phyloP scores from a whole-genome alignment of 352 stramenopile genomes.

The Stramenopiles sp. region DNA sequence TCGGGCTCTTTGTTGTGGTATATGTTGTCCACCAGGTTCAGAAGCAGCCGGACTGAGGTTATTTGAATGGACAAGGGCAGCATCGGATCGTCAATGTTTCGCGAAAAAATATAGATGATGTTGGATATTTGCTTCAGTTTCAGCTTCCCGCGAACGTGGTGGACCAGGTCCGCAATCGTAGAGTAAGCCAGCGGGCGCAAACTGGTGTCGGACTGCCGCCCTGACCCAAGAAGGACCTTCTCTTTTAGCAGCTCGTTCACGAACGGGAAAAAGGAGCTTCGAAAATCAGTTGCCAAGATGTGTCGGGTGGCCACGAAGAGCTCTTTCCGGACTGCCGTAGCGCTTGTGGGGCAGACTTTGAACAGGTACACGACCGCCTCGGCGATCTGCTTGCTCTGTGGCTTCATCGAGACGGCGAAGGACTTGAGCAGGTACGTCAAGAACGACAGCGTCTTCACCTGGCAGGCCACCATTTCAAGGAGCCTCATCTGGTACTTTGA shows the following conservation, averaged over 20 bases:
- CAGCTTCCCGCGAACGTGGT: conserved; percentile 79
- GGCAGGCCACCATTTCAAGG: conserved; percentile 75
- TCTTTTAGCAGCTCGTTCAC: conserved; percentile 86
- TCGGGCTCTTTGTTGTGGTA: conserved; percentile 78
- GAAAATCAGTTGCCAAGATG: conserved; percentile 91
- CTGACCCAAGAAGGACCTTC: conserved; percentile 68
- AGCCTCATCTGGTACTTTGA: too few species aligned
- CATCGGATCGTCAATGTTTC: conserved; percentile 54
- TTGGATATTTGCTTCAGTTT: conserved; percentile 77
- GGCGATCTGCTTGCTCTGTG: conserved; percentile 78
- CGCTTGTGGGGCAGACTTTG: conserved; percentile 73
- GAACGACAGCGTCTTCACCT: conserved; percentile 95
- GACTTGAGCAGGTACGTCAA: conserved; percentile 82
- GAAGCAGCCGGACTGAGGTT: conserved; percentile 74
- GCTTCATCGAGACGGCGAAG: conserved; percentile 71
- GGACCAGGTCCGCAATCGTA: conserved; percentile 89
- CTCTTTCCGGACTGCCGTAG: conserved; percentile 79
- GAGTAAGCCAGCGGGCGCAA: conserved; percentile 85
- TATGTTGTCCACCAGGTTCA: conserved; percentile 89
- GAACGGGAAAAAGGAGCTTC: conserved; percentile 79
- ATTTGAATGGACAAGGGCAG: conserved; percentile 85
- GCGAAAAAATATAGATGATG: conserved; percentile 77
- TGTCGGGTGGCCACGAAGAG: conserved; percentile 83
- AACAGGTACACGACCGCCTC: conserved; percentile 80
- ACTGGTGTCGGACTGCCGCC: conserved; percentile 25